Percentiles rank a stretch among this genome's conserved stretches.
phyloP scores from a whole-genome alignment of 2,329 filamentous ascomycete species.

The Rhynchosporium graminicola region DNA sequence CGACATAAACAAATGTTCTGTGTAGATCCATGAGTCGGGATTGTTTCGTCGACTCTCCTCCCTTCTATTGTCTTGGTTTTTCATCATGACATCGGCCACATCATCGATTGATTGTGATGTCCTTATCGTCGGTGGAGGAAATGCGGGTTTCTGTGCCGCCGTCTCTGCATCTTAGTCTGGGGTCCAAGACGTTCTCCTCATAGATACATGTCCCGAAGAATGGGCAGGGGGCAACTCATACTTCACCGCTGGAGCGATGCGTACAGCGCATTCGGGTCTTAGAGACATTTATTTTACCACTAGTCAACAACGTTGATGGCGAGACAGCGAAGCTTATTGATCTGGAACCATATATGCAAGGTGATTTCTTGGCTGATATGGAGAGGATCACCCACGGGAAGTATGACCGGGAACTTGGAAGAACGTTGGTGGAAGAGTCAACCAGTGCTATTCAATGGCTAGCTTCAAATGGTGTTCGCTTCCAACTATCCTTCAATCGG shows the following conservation, averaged over 20 bases:
- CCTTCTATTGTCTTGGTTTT: neutral
- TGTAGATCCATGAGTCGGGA: no score
- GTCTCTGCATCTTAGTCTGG: slow-evolving; percentile 26
- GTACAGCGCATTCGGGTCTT: slow-evolving; percentile 57
- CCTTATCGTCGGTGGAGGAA: slow-evolving; percentile 62
- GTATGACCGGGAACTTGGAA: slow-evolving; percentile 51
- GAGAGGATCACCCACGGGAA: slow-evolving; percentile 56
- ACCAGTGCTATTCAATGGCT: slow-evolving; percentile 57
- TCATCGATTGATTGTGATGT: slow-evolving; percentile 41
- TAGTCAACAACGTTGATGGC: slow-evolving; percentile 59
- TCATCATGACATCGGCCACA: neutral
- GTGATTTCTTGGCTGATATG: slow-evolving; percentile 58
- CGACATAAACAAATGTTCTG: no score
- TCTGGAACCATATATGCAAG: slow-evolving; percentile 55
- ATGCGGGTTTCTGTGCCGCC: slow-evolving; percentile 56
- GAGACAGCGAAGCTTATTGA: slow-evolving; percentile 55
- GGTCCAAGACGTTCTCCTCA: slow-evolving; percentile 24
- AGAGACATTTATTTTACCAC: slow-evolving; percentile 57
- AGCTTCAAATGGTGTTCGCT: slow-evolving; percentile 53
- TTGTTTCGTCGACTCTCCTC: neutral
- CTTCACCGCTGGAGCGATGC: slow-evolving; percentile 38
- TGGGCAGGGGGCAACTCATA: slow-evolving; percentile 33
- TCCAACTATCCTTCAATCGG: slow-evolving; percentile 63
- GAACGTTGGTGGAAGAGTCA: slow-evolving; percentile 53
- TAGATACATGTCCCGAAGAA: slow-evolving; percentile 30